phyloP scores from a whole-genome alignment of 352 stramenopile species.

The Nothophytophthora sp. region DNA sequence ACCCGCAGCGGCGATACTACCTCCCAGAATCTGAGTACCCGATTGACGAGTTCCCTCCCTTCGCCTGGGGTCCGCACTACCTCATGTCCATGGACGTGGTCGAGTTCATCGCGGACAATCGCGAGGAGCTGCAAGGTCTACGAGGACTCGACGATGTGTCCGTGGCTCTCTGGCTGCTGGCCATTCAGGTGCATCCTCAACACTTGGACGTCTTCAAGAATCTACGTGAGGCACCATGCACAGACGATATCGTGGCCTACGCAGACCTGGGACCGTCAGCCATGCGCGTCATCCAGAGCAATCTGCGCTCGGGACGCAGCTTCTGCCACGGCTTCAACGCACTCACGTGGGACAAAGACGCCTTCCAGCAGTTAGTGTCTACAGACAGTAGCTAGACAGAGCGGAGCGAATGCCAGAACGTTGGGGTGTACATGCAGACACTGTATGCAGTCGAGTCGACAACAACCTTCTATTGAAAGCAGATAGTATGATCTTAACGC shows the following conservation, averaged over 20 bases:
- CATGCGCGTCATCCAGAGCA: conserved; percentile 54
- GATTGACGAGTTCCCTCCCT: conserved; percentile 44
- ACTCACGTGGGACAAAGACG: conserved; percentile 33
- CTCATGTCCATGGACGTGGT: conserved; percentile 55
- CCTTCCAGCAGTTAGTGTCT: neutral
- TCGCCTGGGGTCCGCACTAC: conserved; percentile 57
- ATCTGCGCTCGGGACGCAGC: conserved; percentile 16
- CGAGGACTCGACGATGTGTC: conserved; percentile 64
- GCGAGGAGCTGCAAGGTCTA: conserved; percentile 33
- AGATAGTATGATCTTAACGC: too few relatives aligned
- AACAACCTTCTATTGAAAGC: too few relatives aligned
- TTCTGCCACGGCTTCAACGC: conserved; percentile 50
- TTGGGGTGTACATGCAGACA: too few relatives aligned
- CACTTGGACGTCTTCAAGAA: conserved; percentile 46
- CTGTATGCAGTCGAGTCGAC: too few relatives aligned
- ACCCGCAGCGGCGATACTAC: conserved; percentile 40
- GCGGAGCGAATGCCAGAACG: too few relatives aligned
- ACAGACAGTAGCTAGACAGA: too few relatives aligned
- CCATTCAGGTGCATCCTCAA: conserved; percentile 51
- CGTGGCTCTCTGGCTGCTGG: conserved; percentile 60
- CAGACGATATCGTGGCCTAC: conserved; percentile 37
- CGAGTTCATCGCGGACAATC: conserved; percentile 50
- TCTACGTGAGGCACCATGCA: conserved; percentile 41
- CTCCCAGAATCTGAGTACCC: conserved; percentile 44
- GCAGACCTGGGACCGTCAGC: conserved; percentile 43